Evolutionary conservation across 306 rosid genomes (phyloP), one percentile per base, ranked within the genome.

Genomic region (Senna tora): DNA sequence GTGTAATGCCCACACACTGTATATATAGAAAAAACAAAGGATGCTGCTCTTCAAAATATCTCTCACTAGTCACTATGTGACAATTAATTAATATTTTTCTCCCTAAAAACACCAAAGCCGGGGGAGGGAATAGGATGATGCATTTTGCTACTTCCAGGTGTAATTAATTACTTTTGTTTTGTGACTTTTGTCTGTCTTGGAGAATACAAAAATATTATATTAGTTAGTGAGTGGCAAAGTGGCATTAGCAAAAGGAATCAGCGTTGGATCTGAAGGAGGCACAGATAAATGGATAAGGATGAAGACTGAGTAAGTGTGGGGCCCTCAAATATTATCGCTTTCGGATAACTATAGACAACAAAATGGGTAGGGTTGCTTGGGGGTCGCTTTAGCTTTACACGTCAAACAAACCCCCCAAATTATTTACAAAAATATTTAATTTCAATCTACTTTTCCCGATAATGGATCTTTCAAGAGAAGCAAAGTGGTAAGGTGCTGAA

Each of bases 221-320:
- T n/a, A n/a, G n/a, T n/a, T 0, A 33, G 46, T 5, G 34, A 19
- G 49, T 12, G 20, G 47, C 50, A 33, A 9, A 4, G 10, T 42
- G 1, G 5, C n/a, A 1, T 0, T 9, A 42, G 15, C 13, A 9
- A 6, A 38, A 21, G 17, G 4, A 4, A 67, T 10, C n/a, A n/a
- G 65, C 51, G 69, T 74, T 25, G 62, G 56, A 41, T n/a, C 6
- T 8, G 13, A 5, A 6, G 2, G 14, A 28, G n/a, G n/a, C n/a
- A n/a, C 36, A 10, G 21, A 43, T 47, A 84, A n/a, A n/a, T 47
- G 87, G 92, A 87, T 87, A 86, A 89, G 86, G 68, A 80, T 56
- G 83, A 76, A 71, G 78, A 82, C 81, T 51, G 38, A 68, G 86
- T 75, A 22, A 69, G 60, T 0, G 39, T 55, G 38, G 89, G 87